Conservation (phyloP, 805 yeast species). For the Ogataea ramenticola region DNA sequence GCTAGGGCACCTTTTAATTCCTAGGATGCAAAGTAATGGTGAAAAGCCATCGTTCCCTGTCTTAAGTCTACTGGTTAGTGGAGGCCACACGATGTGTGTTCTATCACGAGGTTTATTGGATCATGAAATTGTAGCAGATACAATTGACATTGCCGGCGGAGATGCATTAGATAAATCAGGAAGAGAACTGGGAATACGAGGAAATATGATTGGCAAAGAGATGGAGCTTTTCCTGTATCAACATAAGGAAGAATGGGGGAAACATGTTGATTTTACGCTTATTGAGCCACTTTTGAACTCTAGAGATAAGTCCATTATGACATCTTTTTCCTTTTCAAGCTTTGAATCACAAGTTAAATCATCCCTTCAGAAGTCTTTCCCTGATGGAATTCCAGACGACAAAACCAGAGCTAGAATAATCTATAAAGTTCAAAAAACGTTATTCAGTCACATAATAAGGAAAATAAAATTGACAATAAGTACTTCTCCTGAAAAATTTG, state of each 20-base stretch:
- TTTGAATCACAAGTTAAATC: constrained; percentile 32
- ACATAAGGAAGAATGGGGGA: constrained; percentile 25
- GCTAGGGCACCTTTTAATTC: constrained; percentile 82
- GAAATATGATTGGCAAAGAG: constrained; percentile 83
- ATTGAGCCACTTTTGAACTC: constrained; percentile 48
- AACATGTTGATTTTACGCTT: constrained; percentile 20
- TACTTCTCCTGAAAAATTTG: constrained; percentile 33
- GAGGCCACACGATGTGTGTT: constrained; percentile 92
- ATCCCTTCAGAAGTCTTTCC: constrained; percentile 19
- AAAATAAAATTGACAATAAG: constrained; percentile 49
- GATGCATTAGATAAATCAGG: constrained; percentile 93
- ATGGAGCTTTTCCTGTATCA: constrained; percentile 49
- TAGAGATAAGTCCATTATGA: constrained; percentile 34
- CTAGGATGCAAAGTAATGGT: constrained; percentile 43
- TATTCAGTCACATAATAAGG: constrained; percentile 67
- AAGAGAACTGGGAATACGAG: constrained; percentile 69
- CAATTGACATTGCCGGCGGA: constrained; percentile 86
- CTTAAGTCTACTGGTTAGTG: constrained; percentile 73
- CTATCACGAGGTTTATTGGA: constrained; percentile 48
- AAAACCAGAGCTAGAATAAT: constrained; percentile 39
- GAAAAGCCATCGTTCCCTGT: constrained; percentile 53
- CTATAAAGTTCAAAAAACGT: constrained; percentile 50
- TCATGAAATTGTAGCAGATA: constrained; percentile 69
- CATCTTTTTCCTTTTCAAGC: constrained; percentile 72
- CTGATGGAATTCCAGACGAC: constrained; percentile 12